Evolutionary conservation across 495 filamentous ascomycete genomes (phyloP), one percentile per base, ranked within the genome.

Genomic region (Aspergillus biplanus): DNA sequence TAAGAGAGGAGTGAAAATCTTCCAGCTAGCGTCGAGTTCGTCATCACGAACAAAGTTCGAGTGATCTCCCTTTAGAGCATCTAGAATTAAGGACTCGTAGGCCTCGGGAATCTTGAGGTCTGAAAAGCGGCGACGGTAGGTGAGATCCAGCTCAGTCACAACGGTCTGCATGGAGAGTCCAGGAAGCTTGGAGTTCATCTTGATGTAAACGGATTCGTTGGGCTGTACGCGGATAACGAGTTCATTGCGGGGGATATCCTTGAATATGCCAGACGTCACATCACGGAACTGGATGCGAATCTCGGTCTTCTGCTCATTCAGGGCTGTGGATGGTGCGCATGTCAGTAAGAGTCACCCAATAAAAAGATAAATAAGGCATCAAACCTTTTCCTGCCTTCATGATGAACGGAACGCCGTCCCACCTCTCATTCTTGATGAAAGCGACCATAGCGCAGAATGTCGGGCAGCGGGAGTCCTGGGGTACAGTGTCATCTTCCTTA

Each of bases 241-340:
- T 81, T 99, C 96, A 83, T 99, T 99, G 54, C 96, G 90, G 55
- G 96, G 96, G 66, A 98, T 99, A 69, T 99, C 93, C 85, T 98
- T 98, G 83, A 99, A 99, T 82, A 99, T 99, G 61, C 96, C 96
- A 33, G 93, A 97, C 21, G 96, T 98, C 58, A 99, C 95, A 69
- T 99, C 96, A 80, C 93, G 94, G 87, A 97, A 99, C 75, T 99
- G 96, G 64, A 99, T 97, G 69, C 96, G 92, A 67, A 99, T 94
- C 80, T 99, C 96, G 35, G 96, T 98, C 88, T 99, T 99, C 76
- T 99, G 96, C 85, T 99, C 96, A 78, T 99, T 99, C 53, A 99
- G 82, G 58, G 95, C 95, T 86, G 59, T 37, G 31, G 12, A 35
- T 33, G 15, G 65, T 49, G 5, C 16, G 21, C 5, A 50, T 50